Evolutionary conservation across 2,329 filamentous ascomycete species (phyloP), one percentile per base, ranked within the genome.

Genomic region (Aspergillus ochraceoroseus): DNA sequence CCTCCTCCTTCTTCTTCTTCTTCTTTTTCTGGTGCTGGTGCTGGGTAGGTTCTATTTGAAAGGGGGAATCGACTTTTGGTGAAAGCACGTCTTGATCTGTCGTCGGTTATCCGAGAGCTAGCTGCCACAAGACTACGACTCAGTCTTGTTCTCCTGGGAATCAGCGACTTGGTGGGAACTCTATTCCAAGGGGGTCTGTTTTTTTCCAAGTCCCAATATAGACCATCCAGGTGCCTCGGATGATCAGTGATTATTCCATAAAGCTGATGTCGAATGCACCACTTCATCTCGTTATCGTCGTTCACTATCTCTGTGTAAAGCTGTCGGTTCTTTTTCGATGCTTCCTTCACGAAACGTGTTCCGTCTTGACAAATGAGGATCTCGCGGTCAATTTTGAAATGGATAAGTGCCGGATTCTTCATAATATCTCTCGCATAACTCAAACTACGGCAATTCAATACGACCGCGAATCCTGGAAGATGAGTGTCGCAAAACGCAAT

Each of bases 261-360:
- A 25, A 34, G 3, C 6, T 13, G 19, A 5, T 11, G 3, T 7
- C 34, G 34, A 18, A 37, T 37, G n/a, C 34, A 29, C 25, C n/a
- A 37, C 22, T 37, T 22, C 34, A 37, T 28, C 20, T 37, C 15
- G 26, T 20, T 18, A n/a, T 9, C 15, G 2, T 28, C n/a, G 25
- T 22, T 29, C 3, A 29, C 17, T 15, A 18, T 29, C 15, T 28
- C 23, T 4, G 22, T n/a, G 23, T 19, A 37, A 13, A 29, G 14
- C n/a, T 37, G 17, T 14, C 34, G 15, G 14, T 14, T 11, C 9
- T 22, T 11, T 9, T 20, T 17, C 11, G 5, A 18, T 22, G 34
- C 34, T 7, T 14, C 5, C 2, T 9, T n/a, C 15, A 37, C 1
- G 13, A 37, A 37, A 2, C 5, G 2, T 14, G 7, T 2, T 19